Percentiles rank a stretch among this genome's conserved stretches.
Evolutionary conservation across 148 eudicot species (phyloP).

Genomic region (Salicornia ramosissima): DNA sequence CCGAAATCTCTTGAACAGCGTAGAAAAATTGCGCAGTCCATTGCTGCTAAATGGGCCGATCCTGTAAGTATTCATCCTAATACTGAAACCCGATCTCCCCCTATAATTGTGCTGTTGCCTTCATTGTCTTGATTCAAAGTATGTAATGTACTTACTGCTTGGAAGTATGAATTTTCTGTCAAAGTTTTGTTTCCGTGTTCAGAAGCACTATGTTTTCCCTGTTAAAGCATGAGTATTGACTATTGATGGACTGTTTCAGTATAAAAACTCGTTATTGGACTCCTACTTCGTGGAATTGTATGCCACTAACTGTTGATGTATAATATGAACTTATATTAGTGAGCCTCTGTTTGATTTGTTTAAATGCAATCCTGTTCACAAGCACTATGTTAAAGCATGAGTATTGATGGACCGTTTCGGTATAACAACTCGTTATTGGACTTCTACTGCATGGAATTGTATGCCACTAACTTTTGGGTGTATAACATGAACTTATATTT

Average conservation of each 20-base stretch:
- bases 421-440: no score
- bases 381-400: no score
- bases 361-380: no score
- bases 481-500: not conserved
- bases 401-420: no score
- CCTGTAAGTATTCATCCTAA: constrained; percentile 53
- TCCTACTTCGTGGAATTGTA: not conserved
- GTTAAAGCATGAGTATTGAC: no score
- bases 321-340: not conserved
- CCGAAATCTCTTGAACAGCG: constrained; percentile 84
- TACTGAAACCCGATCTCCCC: not conserved
- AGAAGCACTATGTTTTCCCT: not conserved
- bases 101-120: not conserved
- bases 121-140: not conserved
- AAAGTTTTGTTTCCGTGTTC: not conserved
- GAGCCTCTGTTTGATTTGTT: not conserved
- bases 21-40: constrained; percentile 75
- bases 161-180: not conserved
- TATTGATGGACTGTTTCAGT: not conserved
- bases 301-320: not conserved
- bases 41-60: constrained; percentile 96
- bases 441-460: not conserved
- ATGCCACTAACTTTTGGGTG: not conserved
- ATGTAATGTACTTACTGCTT: not conserved
- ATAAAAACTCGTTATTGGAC: not conserved